Conservation (phyloP, 1,284 basidiomycete species). For the Leccinum cinnamomeum region DNA sequence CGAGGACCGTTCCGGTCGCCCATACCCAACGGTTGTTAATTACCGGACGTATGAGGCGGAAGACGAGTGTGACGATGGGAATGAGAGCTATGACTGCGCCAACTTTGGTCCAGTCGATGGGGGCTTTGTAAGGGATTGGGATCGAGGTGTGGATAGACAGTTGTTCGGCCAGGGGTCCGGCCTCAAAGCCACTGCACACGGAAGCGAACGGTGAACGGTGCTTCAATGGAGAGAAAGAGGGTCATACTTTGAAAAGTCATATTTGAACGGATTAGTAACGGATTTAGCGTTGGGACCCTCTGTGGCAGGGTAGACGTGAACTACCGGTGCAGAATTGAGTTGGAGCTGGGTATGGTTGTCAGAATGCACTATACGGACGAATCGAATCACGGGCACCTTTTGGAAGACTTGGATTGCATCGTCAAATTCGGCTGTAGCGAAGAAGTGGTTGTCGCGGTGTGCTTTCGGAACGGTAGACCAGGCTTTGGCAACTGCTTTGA, state of each 20-base stretch:
- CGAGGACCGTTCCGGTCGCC: conserved; percentile 63
- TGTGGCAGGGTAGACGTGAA: conserved; percentile 74
- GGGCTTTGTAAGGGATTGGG: conserved; percentile 71
- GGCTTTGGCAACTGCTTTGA: conserved; percentile 73
- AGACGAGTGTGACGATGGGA: conserved; percentile 46
- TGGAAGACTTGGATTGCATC: conserved; percentile 75
- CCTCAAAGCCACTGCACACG: conserved; percentile 74
- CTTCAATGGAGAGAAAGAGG: background rate
- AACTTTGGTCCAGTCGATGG: conserved; percentile 67
- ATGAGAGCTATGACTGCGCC: conserved; percentile 44
- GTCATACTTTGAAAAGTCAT: conserved; percentile 77
- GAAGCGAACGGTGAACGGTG: conserved; percentile 9
- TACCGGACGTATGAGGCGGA: conserved; percentile 68
- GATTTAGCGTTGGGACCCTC: conserved; percentile 64
- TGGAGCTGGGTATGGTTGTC: conserved; percentile 45
- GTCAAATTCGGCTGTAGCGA: conserved; percentile 88
- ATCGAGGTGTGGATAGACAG: conserved; percentile 71
- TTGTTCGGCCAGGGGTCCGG: conserved; percentile 74
- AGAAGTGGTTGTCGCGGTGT: conserved; percentile 82
- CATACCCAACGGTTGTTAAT: conserved; percentile 80
- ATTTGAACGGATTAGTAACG: conserved; percentile 60
- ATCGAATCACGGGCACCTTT: conserved; percentile 49
- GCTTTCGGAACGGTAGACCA: conserved; percentile 66
- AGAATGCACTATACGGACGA: conserved; percentile 3
- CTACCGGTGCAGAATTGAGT: conserved; percentile 79